Evolutionary conservation across 2,329 filamentous ascomycete species (phyloP).

Genomic region (Penicillium expansum): DNA sequence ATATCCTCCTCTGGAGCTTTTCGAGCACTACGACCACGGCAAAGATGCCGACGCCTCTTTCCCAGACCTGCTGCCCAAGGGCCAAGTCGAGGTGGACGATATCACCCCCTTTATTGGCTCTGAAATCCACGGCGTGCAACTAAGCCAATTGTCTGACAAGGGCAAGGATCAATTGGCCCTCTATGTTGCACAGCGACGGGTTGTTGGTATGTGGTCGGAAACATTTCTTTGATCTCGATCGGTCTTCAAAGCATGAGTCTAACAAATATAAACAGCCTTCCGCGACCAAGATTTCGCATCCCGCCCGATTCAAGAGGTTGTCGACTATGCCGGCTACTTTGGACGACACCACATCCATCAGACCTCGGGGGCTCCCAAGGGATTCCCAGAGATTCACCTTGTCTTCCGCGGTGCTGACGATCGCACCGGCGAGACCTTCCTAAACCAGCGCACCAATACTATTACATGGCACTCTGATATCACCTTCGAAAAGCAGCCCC

Average conservation of each 20-base stretch:
- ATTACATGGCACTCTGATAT: constrained; percentile 90
- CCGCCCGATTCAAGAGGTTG: constrained; percentile 66
- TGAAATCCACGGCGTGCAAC: constrained; percentile 68
- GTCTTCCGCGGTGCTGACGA: constrained; percentile 71
- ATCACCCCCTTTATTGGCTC: constrained; percentile 72
- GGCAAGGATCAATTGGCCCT: constrained; percentile 73
- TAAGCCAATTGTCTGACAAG: constrained; percentile 64
- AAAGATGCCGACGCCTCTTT: constrained; percentile 69
- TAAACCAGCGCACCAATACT: constrained; percentile 69
- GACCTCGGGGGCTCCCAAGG: constrained; percentile 70
- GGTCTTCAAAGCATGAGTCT: neutral
- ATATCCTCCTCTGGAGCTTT: constrained; percentile 63
- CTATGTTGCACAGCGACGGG: constrained; percentile 54
- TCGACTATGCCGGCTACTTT: constrained; percentile 71
- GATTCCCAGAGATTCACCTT: constrained; percentile 72
- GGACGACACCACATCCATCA: constrained; percentile 80
- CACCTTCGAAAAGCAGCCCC: constrained; percentile 82
- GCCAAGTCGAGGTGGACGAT: constrained; percentile 50
- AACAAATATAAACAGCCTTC: constrained; percentile 52
- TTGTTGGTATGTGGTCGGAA: constrained; percentile 54
- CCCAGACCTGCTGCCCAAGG: constrained; percentile 61
- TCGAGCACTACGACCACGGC: constrained; percentile 72
- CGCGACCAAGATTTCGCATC: constrained; percentile 70
- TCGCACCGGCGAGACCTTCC: constrained; percentile 59
- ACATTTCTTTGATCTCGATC: neutral